phyloP scores from a whole-genome alignment of 2,329 filamentous ascomycete species.

The Thermoascus crustaceus region DNA sequence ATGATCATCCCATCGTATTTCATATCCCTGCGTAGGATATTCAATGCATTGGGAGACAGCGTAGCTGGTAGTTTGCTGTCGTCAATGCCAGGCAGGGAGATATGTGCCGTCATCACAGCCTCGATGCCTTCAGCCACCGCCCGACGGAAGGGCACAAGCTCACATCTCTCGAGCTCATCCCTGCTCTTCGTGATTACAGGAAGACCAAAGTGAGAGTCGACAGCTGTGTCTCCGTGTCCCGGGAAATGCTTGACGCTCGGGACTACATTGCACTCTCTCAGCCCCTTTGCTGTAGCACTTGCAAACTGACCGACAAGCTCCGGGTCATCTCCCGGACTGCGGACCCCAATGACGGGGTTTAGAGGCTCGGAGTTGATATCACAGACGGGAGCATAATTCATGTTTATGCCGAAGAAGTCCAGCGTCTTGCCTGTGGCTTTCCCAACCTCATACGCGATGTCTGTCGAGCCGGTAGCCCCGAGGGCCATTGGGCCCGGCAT shows the following conservation, averaged over 20 bases:
- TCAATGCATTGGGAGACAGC: conserved; percentile 28
- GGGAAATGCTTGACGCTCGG: conserved; percentile 41
- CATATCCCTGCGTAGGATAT: conserved; percentile 35
- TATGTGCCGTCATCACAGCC: conserved; percentile 40
- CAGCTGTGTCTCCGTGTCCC: conserved; percentile 38
- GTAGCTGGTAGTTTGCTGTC: conserved; percentile 31
- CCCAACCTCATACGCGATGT: conserved; percentile 29
- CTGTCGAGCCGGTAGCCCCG: conserved; percentile 31
- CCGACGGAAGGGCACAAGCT: conserved; percentile 38
- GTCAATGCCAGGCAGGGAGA: conserved; percentile 31
- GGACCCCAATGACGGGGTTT: conserved; percentile 38
- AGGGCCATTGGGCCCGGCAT: conserved; percentile 39
- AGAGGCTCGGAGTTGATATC: conserved; percentile 39
- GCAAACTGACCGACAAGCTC: conserved; percentile 35
- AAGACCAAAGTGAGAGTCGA: conserved; percentile 38
- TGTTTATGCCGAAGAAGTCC: conserved; percentile 35
- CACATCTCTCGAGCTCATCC: conserved; percentile 32
- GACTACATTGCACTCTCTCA: conserved; percentile 32
- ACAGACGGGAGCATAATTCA: conserved; percentile 40
- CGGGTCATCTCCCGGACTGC: conserved; percentile 36
- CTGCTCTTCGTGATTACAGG: conserved; percentile 32
- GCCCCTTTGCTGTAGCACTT: conserved; percentile 29
- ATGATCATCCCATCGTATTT: conserved; percentile 37
- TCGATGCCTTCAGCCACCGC: conserved; percentile 35
- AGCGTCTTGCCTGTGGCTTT: conserved; percentile 33